phyloP scores from a whole-genome alignment of 306 rosid species.

The Quercus ilex region DNA sequence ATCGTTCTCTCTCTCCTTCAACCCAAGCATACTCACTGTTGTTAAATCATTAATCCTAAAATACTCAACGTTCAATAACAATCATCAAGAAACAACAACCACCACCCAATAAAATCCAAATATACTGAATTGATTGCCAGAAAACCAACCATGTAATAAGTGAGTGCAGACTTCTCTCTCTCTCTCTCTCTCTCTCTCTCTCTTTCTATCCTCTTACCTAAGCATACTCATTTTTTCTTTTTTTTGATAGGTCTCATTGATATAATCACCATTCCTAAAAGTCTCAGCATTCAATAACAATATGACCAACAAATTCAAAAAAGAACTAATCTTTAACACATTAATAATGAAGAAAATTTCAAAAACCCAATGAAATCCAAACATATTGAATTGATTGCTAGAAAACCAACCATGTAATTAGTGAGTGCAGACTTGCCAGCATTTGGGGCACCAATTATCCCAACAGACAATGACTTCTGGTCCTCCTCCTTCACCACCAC shows the following conservation, averaged over 20 bases:
- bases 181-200: no score
- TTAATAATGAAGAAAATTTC: background rate
- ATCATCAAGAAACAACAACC: background rate
- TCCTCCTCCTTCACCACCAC: constrained; percentile 68
- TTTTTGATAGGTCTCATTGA: no score
- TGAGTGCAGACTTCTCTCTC: constrained; percentile 61
- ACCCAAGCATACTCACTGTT: no score
- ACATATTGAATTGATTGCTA: background rate
- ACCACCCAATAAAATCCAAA: background rate
- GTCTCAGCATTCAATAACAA: background rate
- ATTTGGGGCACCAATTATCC: constrained; percentile 92
- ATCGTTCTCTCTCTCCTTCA: no score
- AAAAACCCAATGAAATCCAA: background rate
- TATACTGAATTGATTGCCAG: background rate
- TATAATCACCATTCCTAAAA: background rate
- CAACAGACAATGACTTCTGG: constrained; percentile 79
- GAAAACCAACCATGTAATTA: constrained; percentile 65
- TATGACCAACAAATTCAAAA: background rate
- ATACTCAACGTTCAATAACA: background rate
- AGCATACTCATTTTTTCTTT: no score
- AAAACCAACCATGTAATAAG: constrained; percentile 69
- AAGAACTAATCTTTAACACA: background rate
- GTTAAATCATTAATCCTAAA: background rate
- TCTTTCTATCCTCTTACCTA: no score
- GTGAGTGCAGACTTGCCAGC: constrained; percentile 96